phyloP scores from a whole-genome alignment of 1,139 yeast genomes.

The Kurtzmaniella quercitrusa region DNA sequence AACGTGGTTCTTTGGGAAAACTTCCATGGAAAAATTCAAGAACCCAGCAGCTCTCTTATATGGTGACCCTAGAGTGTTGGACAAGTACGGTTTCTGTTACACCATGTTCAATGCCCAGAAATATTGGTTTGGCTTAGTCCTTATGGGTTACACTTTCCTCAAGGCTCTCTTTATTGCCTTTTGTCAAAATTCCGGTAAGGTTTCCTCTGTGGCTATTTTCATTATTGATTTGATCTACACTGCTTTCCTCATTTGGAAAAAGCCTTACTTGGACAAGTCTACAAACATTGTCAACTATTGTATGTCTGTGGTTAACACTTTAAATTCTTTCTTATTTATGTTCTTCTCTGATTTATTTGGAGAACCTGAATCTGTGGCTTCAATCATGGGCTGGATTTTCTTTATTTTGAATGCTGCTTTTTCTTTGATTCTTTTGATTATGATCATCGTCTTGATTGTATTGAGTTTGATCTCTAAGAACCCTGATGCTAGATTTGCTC shows the following conservation, averaged over 20 bases:
- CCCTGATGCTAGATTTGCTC: constrained; percentile 80
- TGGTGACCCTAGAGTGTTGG: constrained; percentile 60
- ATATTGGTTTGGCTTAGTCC: constrained; percentile 70
- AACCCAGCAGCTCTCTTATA: constrained; percentile 78
- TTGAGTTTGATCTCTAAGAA: constrained; percentile 63
- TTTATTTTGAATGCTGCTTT: constrained; percentile 76
- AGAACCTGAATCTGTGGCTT: constrained; percentile 61
- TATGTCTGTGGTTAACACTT: constrained; percentile 58
- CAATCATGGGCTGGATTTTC: constrained; percentile 79
- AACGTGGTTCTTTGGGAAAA: constrained; percentile 52
- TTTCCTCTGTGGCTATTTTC: constrained; percentile 63
- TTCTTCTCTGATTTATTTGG: constrained; percentile 72
- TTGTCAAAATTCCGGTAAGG: constrained; percentile 66
- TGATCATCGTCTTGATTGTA: constrained; percentile 55
- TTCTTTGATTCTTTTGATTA: constrained; percentile 56
- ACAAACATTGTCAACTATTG: constrained; percentile 65
- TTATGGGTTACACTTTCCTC: constrained; percentile 50
- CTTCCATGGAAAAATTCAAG: constrained; percentile 48
- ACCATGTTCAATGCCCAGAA: constrained; percentile 76
- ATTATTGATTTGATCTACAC: constrained; percentile 62
- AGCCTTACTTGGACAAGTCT: constrained; percentile 69
- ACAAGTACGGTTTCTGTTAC: constrained; percentile 73
- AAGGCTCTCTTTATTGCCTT: constrained; percentile 65
- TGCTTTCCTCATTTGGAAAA: constrained; percentile 48
- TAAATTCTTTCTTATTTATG: constrained; percentile 69